A percentile compares a stretch with the other conserved stretches of the same genome.
Conservation (phyloP, 257 asterid species). For the Avicennia marina region DNA sequence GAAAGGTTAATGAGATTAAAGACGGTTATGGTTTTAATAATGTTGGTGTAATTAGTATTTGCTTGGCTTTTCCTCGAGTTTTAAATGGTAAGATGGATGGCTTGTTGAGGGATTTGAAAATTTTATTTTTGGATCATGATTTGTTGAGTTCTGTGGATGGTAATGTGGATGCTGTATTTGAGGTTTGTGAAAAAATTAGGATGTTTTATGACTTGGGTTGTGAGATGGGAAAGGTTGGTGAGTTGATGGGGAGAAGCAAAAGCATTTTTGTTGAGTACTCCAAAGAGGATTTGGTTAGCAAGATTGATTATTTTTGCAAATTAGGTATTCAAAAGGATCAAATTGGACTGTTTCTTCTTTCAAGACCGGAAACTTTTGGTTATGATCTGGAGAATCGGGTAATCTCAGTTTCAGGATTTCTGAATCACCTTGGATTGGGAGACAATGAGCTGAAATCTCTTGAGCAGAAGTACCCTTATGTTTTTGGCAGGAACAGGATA, state of each 20-base stretch:
- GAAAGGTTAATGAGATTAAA: constrained; percentile 31
- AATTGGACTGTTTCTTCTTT: constrained; percentile 47
- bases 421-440: constrained; percentile 41
- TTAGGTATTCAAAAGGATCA: constrained; percentile 39
- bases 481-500: constrained; percentile 61
- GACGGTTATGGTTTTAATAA: constrained; percentile 35
- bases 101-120: constrained; percentile 43
- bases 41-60: constrained; percentile 40
- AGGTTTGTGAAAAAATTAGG: constrained; percentile 43
- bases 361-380: constrained; percentile 39
- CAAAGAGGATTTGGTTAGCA: constrained; percentile 39
- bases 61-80: constrained; percentile 51
- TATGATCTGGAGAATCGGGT: constrained; percentile 33
- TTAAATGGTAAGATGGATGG: constrained; percentile 33
- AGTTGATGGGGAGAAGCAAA: constrained; percentile 44
- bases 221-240: constrained; percentile 51
- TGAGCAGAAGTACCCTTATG: constrained; percentile 42
- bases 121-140: constrained; percentile 38
- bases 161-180: constrained; percentile 41
- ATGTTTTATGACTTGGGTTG: constrained; percentile 54
- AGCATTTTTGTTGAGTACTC: constrained; percentile 37
- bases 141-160: constrained; percentile 38
- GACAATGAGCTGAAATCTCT: constrained; percentile 29
- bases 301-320: constrained; percentile 44
- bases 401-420: constrained; percentile 42